Evolutionary conservation across 345 rosid genomes (phyloP).

Genomic region (Arabidopsis arenosa): DNA sequence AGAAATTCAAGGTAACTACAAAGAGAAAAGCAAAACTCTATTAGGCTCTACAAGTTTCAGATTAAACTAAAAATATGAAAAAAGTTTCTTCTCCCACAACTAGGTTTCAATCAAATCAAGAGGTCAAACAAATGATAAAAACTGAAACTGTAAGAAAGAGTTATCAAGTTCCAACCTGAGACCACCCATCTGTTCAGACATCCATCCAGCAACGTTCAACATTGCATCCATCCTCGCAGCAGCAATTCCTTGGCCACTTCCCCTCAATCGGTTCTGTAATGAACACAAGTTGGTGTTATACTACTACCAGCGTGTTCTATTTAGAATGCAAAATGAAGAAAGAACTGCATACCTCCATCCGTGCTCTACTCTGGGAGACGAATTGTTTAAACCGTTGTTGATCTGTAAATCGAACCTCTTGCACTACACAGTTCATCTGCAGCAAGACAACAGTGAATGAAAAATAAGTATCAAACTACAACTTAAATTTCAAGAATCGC

Average conservation of each 20-base stretch:
- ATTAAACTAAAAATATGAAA: not conserved
- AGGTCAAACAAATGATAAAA: not conserved
- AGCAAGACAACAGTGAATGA: slow-evolving; percentile 7
- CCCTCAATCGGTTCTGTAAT: slow-evolving; percentile 77
- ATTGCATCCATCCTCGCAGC: slow-evolving; percentile 93
- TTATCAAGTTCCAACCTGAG: slow-evolving; percentile 61
- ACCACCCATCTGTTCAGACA: slow-evolving; percentile 99
- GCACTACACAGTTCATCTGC: slow-evolving; percentile 76
- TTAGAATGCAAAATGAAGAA: not conserved
- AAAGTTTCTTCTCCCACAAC: not conserved
- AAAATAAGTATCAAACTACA: slow-evolving; percentile 6
- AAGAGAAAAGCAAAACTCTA: not conserved
- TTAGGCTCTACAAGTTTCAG: slow-evolving; percentile 26
- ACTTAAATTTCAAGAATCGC: not conserved
- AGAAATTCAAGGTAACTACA: slow-evolving; percentile 84
- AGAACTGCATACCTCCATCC: slow-evolving; percentile 76
- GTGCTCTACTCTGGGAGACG: slow-evolving; percentile 90
- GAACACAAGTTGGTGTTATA: slow-evolving; percentile 22
- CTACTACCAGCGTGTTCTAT: not conserved
- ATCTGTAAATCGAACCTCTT: slow-evolving; percentile 93
- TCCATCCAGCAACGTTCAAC: slow-evolving; percentile 85
- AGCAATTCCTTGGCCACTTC: slow-evolving; percentile 90
- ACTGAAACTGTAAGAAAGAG: not conserved
- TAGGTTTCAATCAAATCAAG: slow-evolving; percentile 19
- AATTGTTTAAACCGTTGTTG: slow-evolving; percentile 96